Evolutionary conservation across 805 yeast genomes (phyloP), one percentile per base, ranked within the genome.

Genomic region (Zygotorulaspora florentina): DNA sequence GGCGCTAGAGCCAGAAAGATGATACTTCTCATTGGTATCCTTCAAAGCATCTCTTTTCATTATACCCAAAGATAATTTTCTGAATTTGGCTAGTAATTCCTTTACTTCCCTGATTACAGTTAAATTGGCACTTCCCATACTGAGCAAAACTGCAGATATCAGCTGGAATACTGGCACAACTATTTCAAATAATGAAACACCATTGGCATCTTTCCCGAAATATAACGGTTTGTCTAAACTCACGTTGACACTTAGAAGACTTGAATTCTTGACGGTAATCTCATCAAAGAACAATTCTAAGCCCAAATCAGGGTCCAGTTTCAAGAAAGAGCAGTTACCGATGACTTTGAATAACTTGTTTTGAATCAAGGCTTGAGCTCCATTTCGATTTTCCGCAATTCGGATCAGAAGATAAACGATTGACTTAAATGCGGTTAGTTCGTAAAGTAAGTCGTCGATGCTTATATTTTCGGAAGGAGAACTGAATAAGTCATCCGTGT

Each of bases 221-320:
- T 36, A 31, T 17, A 77, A 52, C 2, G 85, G 80, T 2, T 76
- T 70, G 50, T 81, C 86, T 39, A 80, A 59, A 18, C 76, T 73
- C 41, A 81, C 58, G 37, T 71, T 75, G 17, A 79, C 68, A 25
- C 65, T 69, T 9, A 76, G 68, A 36, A 63, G 63, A 11, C 62
- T 61, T 2, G 68, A 58, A 26, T 58, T 55, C 28, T 61, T 56
- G 9, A 54, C 52, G 3, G 61, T 54, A 1, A 59, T 52, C 39
- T 70, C 72, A 45, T 69, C 75, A 42, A 76, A 69, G 2, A 68
- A 62, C 40, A 83, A 61, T 39, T 74, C 79, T 39, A 85, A 66
- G 0, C 95, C 96, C 29, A 88, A 68, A 58, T 85, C 96, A 0
- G 93, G 89, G 62, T 90, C 96, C 33, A 82, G 72, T 29, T 70